Base-by-base conservation (phyloP, 345 rosid species). In the Brassica juncea region DNA sequence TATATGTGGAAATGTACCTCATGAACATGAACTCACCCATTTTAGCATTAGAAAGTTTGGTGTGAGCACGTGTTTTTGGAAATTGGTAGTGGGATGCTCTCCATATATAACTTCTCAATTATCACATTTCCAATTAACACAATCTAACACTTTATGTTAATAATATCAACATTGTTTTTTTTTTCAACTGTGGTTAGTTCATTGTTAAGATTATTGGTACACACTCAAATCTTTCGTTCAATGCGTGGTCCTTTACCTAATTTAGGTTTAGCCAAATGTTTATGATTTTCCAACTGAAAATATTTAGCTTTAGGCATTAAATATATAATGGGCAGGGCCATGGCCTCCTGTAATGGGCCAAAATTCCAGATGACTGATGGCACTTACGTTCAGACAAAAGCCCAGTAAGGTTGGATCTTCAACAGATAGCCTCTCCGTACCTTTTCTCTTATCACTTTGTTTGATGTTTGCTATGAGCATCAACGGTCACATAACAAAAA, bases 291-390 rank as follows among this genome's bases (percentile, higher is more conserved):
- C 47, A 39, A 7, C 39, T 3, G 47, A 39, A 9, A 39, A 39
- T 9, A 2, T 39, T 9, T 39, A 2, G 47, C 47, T 39, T 39
- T 39, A 39, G 47, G 47, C 47, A 39, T 39, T 39, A 35, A 35
- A 27, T 4, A 35, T 35, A 35, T 35, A 12, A 9, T 39, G 14
- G 14, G 47, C 47, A 9, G 3, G 47, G 47, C 14, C 55, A 66
- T 78, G 81, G 73, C 82, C 4, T 66, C 77, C 6, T 78, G 66
- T 78, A 68, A 78, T 57, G 82, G 77, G n/a, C 73, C 78, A 67
- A 61, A 79, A 47, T 79, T 71, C 59, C 1, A 65, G 49, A 78
- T 78, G 82, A 66, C 77, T 42, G 82, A 78, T 58, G 73, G 68
- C 21, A 28, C 77, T 39, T 66, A 65, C 28, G 73, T 72, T 72